phyloP scores from a whole-genome alignment of 805 yeast genomes.

The Teunomyces aglyptinius region DNA sequence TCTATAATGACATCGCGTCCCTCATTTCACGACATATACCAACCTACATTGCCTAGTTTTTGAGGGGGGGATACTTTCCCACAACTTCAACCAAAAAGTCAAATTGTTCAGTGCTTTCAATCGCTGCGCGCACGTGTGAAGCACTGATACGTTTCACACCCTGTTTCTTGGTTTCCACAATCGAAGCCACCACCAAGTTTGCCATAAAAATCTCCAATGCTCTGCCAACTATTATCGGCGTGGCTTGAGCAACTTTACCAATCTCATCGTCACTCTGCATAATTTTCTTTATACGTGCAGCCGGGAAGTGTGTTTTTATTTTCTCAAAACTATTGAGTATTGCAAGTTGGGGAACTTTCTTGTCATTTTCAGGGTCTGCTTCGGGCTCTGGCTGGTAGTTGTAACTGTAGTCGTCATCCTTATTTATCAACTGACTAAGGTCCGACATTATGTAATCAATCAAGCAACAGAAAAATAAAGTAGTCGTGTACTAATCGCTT shows the following conservation, averaged over 20 bases:
- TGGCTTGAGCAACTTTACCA: slow-evolving; percentile 97
- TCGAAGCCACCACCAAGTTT: slow-evolving; percentile 79
- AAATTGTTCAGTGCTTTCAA: slow-evolving; percentile 82
- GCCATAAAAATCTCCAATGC: slow-evolving; percentile 92
- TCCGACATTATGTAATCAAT: slow-evolving; percentile 19
- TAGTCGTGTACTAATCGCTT: not conserved
- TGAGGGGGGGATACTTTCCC: slow-evolving; percentile 53
- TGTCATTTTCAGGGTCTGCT: not conserved
- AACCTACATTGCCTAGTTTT: slow-evolving; percentile 11
- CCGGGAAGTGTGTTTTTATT: slow-evolving; percentile 82
- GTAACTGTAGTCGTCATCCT: slow-evolving; percentile 19
- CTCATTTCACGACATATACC: not conserved
- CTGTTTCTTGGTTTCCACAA: slow-evolving; percentile 68
- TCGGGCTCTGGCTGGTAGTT: slow-evolving; percentile 7
- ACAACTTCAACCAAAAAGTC: slow-evolving; percentile 85
- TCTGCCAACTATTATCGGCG: slow-evolving; percentile 96
- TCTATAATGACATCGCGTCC: slow-evolving; percentile 2
- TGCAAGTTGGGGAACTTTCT: slow-evolving; percentile 29
- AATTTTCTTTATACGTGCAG: slow-evolving; percentile 90
- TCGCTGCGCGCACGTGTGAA: slow-evolving; percentile 79
- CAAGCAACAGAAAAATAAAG: too few species aligned
- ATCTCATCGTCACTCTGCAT: slow-evolving; percentile 99
- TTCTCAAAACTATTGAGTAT: slow-evolving; percentile 40
- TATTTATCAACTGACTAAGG: slow-evolving; percentile 26
- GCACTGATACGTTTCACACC: slow-evolving; percentile 83